Conservation (phyloP, 202 grass and related monocot species). For the Zizania palustris region DNA sequence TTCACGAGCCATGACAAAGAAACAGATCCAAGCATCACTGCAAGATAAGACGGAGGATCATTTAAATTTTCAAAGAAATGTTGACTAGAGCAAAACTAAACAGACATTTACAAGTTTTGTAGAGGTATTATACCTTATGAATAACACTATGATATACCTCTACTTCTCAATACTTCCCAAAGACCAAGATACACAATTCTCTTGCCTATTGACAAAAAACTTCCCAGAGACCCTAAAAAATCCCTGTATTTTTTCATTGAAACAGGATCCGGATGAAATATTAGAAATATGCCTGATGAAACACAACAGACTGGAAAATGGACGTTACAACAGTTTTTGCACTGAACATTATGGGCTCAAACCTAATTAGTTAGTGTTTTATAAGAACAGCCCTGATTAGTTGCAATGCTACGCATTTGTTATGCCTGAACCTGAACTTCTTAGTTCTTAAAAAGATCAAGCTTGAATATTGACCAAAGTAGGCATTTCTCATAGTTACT, state of each 20-base stretch:
- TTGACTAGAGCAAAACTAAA: background rate
- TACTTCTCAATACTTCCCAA: too few species aligned
- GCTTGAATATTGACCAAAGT: slow-evolving; percentile 12
- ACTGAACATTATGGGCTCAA: background rate
- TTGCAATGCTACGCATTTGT: background rate
- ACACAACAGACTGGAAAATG: background rate
- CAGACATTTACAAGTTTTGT: background rate
- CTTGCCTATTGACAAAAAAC: too few species aligned
- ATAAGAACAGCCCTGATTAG: background rate
- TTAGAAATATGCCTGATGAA: background rate
- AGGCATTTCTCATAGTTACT: background rate
- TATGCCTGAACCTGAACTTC: background rate
- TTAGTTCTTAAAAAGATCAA: background rate
- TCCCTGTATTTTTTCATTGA: background rate
- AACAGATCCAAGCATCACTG: background rate
- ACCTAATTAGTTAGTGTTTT: too few species aligned
- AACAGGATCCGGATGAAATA: background rate
- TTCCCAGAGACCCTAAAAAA: too few species aligned
- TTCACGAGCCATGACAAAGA: background rate
- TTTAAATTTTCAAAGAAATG: background rate
- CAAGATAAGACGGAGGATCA: background rate
- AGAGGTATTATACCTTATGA: background rate
- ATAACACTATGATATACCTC: too few species aligned
- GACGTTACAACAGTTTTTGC: background rate
- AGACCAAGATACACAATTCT: too few species aligned